phyloP scores from a whole-genome alignment of 2,329 filamentous ascomycete genomes.

The Scedosporium dehoogii region DNA sequence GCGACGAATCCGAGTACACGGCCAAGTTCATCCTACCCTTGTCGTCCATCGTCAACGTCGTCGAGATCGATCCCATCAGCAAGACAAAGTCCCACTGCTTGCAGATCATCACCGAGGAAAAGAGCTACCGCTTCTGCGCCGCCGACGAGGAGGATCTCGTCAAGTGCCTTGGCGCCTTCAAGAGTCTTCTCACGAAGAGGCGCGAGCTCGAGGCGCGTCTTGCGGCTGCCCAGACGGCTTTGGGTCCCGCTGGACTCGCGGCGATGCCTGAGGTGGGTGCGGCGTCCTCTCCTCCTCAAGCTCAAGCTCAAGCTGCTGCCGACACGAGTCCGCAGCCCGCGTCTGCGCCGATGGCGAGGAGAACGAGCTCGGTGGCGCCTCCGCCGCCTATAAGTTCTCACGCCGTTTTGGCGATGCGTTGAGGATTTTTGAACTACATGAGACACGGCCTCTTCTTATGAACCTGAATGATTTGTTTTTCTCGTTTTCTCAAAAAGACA shows the following conservation, averaged over 20 bases:
- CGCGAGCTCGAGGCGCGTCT: constrained; percentile 49
- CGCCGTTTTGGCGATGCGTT: background rate
- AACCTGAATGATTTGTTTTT: background rate
- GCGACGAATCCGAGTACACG: constrained; percentile 83
- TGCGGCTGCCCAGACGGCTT: constrained; percentile 16
- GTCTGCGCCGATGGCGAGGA: background rate
- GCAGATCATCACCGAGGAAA: constrained; percentile 90
- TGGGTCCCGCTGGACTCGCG: background rate
- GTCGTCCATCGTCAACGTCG: constrained; percentile 71
- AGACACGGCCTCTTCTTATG: too few relatives aligned
- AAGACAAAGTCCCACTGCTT: constrained; percentile 78
- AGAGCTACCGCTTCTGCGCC: constrained; percentile 67
- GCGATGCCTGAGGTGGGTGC: background rate
- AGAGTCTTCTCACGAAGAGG: constrained; percentile 68
- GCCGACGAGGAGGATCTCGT: constrained; percentile 73
- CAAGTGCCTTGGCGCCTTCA: constrained; percentile 81
- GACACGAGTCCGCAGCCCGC: background rate
- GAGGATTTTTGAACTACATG: background rate
- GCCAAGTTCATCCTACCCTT: constrained; percentile 75
- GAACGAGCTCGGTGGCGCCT: background rate
- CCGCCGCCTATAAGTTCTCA: background rate
- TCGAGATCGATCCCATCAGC: constrained; percentile 83
- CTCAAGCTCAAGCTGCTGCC: background rate
- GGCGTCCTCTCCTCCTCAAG: background rate
- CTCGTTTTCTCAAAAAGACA: background rate